Conservation (phyloP, 257 asterid species). For the Solanum gandarillasii region DNA sequence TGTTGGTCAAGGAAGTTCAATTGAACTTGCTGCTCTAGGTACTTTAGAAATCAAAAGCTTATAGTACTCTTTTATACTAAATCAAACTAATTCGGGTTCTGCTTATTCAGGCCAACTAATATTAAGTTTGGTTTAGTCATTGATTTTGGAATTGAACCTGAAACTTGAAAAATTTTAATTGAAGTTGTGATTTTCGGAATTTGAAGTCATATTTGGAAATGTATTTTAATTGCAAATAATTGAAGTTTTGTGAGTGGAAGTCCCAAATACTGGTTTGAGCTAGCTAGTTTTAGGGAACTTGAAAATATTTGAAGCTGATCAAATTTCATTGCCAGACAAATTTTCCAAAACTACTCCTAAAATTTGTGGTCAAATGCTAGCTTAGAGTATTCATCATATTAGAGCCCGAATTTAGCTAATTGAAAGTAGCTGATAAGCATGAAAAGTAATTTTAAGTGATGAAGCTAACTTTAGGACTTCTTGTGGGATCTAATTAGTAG, state of each 20-base stretch:
- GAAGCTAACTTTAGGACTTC: background rate
- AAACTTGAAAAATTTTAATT: background rate
- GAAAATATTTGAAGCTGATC: background rate
- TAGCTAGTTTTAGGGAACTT: background rate
- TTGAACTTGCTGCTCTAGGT: conserved; percentile 86
- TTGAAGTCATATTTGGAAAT: background rate
- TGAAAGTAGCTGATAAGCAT: background rate
- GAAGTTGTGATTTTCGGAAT: background rate
- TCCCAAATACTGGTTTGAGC: background rate
- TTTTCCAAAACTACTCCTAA: background rate
- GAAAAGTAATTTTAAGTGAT: background rate
- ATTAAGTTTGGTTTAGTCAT: background rate
- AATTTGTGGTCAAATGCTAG: background rate
- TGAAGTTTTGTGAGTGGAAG: background rate
- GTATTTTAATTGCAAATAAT: background rate
- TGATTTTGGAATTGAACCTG: background rate
- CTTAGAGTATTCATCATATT: background rate
- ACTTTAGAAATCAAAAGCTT: conserved; percentile 21
- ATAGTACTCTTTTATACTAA: background rate
- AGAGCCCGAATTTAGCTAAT: background rate
- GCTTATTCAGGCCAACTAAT: background rate
- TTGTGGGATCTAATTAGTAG: background rate
- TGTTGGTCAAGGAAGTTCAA: conserved; percentile 85
- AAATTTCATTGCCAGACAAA: background rate
- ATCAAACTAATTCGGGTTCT: background rate